Conservation (phyloP, 352 stramenopile species). For the Globisporangium echinulatum region DNA sequence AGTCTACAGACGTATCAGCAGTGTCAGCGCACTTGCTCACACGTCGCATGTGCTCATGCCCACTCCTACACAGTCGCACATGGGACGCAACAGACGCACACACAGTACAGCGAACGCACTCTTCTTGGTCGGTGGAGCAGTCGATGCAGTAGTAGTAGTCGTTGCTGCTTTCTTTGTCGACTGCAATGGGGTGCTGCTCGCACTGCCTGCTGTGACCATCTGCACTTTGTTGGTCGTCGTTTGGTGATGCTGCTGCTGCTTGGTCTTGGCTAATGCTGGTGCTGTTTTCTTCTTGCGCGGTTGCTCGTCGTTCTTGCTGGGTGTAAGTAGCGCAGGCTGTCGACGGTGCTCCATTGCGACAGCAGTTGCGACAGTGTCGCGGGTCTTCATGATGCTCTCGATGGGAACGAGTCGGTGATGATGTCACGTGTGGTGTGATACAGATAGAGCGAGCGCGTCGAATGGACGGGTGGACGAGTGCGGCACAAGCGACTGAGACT, state of each 20-base stretch:
- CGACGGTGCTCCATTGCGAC: conserved; percentile 36
- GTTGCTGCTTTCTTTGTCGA: conserved; percentile 4
- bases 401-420: not conserved
- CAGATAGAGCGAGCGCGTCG: not conserved
- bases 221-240: conserved; percentile 1
- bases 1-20: conserved; percentile 2
- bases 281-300: conserved; percentile 26
- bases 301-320: conserved; percentile 23
- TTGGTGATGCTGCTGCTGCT: conserved; percentile 13
- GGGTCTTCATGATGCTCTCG: conserved; percentile 24
- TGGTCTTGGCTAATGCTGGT: not conserved
- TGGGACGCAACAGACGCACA: not conserved
- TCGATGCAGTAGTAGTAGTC: not conserved
- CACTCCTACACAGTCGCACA: conserved; percentile 6
- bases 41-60: too few species aligned
- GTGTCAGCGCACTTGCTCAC: too few species aligned
- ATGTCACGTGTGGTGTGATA: not conserved
- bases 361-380: conserved; percentile 18
- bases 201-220: conserved; percentile 7
- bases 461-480: conserved; percentile 1
- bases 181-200: not conserved
- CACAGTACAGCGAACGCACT: not conserved
- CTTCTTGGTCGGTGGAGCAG: not conserved
- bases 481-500: not conserved
- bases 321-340: conserved; percentile 16